Base-by-base conservation (phyloP, 129 eudicot species). In the Saussurea involucrata region DNA sequence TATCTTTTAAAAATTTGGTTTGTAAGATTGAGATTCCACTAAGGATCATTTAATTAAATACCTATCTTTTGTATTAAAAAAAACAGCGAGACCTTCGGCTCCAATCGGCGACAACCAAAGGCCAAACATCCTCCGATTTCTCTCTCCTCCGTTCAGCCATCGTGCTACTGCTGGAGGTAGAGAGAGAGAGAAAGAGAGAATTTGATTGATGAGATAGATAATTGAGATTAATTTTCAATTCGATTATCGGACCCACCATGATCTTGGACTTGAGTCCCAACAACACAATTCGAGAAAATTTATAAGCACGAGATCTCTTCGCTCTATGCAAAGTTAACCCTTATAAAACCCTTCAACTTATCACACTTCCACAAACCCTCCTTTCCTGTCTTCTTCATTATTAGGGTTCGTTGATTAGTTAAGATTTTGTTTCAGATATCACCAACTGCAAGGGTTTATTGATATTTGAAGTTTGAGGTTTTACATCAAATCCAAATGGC, bases 221-320 rank as follows among this genome's bases (percentile, higher is more conserved):
- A 70, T 58, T 29, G 36, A 71, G 66, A 32, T 42, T 27, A 40
- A 29, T 71, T 28, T 17, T 44, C 18, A 68, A 53, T 66, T 49
- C 55, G 67, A 66, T 29, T 15, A 46, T n/a, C 15, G 83, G 83
- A 32, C 83, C 83, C 83, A 71, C 81, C 73, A 79, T 72, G 78
- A 79, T 72, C 78, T 79, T 49, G 73, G 66, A 65, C 31, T 79
- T 24, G 69, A 57, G 11, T 27, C 76, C 63, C 68, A 65, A 79
- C 78, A 72, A 64, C 78, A 64, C 78, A 79, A 31, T 44, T 79
- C 78, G 42, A 79, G 78, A 42, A 72, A 72, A 79, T 79, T 79
- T 72, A 72, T 79, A 66, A 79, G 37, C 83, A 53, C 83, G 34
- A 79, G 73, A 79, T 79, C 83, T 72, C 78, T 72, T 72, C 73